Evolutionary conservation across 345 rosid species (phyloP), one percentile per base, ranked within the genome.

Genomic region (Gynandropsis gynandra): DNA sequence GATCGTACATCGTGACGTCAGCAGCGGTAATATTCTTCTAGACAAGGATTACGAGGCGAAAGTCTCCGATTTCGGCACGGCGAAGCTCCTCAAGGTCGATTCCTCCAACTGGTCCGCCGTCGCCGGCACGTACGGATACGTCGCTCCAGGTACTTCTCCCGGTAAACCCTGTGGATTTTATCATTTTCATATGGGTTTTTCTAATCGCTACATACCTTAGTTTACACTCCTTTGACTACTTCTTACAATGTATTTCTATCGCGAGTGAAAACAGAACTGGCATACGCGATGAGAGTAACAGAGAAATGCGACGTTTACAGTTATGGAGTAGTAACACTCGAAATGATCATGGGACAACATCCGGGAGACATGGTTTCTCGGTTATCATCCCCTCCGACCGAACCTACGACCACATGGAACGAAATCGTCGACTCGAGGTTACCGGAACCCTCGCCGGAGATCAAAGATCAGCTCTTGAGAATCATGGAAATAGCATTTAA

Each of bases 41-140:
- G 61, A 50, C 17, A 48, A 16, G 0, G 72, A 66, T 48, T 72
- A 62, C 46, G 74, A 75, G 59, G 58, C 77, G 11, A 72, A 72
- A 65, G 31, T 75, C 47, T 69, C 75, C 10, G 72, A 75, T 49
- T 75, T 72, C 15, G 77, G 80, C 9, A 72, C 77, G 11, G 74
- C 72, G 1, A 72, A 74, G 62, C 43, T 75, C 64, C 70, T 75
- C 13, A 63, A 63, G 27, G 54, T 47, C 47, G 77, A 70, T 52
- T 58, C 69, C 16, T 59, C 68, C 5, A 50, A 66, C 67, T 63
- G 70, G 71, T 69, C 77, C 35, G 59, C 57, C 24, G 70, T 67
- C 46, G 80, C 69, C n/a, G 77, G 77, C 12, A 68, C 80, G 4
- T 75, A 66, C 52, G 80, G 80, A 7, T 72, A 75, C 15, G 74